Conservation (phyloP, 164 flowering plant genomes). For the Vitis riparia region DNA sequence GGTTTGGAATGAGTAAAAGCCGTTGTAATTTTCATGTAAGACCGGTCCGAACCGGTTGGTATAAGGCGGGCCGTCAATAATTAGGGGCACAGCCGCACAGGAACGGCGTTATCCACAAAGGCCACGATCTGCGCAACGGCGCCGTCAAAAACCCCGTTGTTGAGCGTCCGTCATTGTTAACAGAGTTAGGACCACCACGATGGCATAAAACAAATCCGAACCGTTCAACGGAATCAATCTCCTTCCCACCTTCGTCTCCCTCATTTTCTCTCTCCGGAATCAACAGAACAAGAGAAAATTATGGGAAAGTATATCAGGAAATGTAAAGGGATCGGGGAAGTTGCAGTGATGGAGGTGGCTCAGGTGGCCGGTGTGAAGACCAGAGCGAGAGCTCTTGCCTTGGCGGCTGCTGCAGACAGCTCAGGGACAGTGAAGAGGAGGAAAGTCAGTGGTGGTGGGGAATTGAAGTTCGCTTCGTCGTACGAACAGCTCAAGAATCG, state of each 20-base stretch:
- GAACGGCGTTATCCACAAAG: neutral
- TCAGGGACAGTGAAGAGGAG: constrained; percentile 17
- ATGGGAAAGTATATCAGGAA: constrained; percentile 19
- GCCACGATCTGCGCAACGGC: constrained; percentile 33
- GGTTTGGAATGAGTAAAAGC: neutral
- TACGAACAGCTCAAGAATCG: constrained; percentile 26
- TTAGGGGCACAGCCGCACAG: too few relatives aligned
- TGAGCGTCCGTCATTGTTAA: constrained; percentile 28
- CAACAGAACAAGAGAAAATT: neutral
- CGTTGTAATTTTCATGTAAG: neutral
- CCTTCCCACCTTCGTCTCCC: constrained; percentile 10
- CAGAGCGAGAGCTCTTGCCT: constrained; percentile 27
- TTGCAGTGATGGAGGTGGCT: constrained; percentile 36
- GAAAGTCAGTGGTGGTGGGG: constrained; percentile 15
- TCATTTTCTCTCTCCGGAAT: constrained; percentile 11
- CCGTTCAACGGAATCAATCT: constrained; percentile 22
- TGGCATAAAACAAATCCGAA: constrained; percentile 13
- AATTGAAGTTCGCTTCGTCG: constrained; percentile 14
- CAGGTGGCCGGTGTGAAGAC: constrained; percentile 27
- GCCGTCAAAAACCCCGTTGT: constrained; percentile 36
- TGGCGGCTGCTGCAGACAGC: constrained; percentile 14
- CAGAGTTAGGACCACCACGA: constrained; percentile 29
- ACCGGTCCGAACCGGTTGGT: neutral
- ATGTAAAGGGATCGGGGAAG: constrained; percentile 26
- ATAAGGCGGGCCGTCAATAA: too few relatives aligned